Conservation (phyloP, 192 early-diverging fungal genomes). For the Lobosporangium transversale region DNA sequence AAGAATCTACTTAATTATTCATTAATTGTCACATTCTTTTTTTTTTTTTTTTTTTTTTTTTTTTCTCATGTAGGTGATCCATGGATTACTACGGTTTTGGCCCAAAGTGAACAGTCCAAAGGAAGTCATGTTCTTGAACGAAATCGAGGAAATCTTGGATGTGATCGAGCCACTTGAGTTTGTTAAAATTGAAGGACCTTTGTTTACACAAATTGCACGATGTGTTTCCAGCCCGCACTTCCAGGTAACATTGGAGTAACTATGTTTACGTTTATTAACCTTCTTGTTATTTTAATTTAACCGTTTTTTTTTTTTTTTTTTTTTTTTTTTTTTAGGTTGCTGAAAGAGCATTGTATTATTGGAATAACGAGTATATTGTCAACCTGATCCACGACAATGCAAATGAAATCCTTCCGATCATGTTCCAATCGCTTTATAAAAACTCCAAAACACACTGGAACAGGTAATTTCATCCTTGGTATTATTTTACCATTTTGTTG, state of each 20-base stretch:
- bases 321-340: conserved; percentile 72
- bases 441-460: conserved; percentile 99
- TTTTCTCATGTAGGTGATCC: conserved; percentile 70
- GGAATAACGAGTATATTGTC: conserved; percentile 99
- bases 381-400: conserved; percentile 96
- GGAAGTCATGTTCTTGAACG: conserved; percentile 99
- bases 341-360: conserved; percentile 96
- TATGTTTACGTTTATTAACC: too few species aligned
- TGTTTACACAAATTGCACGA: conserved; percentile 92
- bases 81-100: conserved; percentile 93
- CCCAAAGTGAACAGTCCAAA: conserved; percentile 99
- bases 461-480: conserved; percentile 58
- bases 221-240: conserved; percentile 98
- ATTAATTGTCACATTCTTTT: not conserved
- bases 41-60: not conserved
- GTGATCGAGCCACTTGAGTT: conserved; percentile 95
- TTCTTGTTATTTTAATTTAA: too few species aligned
- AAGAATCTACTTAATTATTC: too few species aligned
- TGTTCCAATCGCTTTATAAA: conserved; percentile 93
- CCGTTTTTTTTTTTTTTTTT: too few species aligned
- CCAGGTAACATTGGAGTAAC: conserved; percentile 75
- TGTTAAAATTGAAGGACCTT: conserved; percentile 84
- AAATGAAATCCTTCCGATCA: conserved; percentile 90
- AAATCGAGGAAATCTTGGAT: conserved; percentile 97
- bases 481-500: not conserved